Evolutionary conservation across 1,284 basidiomycete genomes (phyloP).

Genomic region (Chiua sp.): DNA sequence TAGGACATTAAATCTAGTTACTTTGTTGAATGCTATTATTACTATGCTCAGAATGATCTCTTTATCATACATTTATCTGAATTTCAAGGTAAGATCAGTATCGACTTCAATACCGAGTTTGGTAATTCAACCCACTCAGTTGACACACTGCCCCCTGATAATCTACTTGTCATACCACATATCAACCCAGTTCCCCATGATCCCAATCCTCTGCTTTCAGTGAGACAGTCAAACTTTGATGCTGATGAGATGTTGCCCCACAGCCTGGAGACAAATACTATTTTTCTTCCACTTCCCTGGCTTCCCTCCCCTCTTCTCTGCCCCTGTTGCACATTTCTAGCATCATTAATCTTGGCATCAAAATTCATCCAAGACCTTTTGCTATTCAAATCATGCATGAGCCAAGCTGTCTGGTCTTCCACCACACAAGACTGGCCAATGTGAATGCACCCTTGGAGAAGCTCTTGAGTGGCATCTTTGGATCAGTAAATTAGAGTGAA

Average conservation of each 20-base stretch:
- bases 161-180: constrained; percentile 29
- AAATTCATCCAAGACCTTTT: constrained; percentile 93
- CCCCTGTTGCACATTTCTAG: constrained; percentile 75
- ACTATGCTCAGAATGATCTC: too few relatives aligned
- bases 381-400: constrained; percentile 94
- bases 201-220: constrained; percentile 7
- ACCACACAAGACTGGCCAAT: constrained; percentile 58
- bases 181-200: constrained; percentile 24
- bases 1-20: too few relatives aligned
- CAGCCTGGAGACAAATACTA: constrained; percentile 26
- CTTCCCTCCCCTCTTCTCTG: too few relatives aligned
- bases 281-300: constrained; percentile 31
- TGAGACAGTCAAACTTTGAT: constrained; percentile 7
- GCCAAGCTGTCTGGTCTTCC: constrained; percentile 83
- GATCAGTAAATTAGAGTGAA: constrained; percentile 65
- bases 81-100: constrained; percentile 46
- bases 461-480: constrained; percentile 84
- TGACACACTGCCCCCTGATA: constrained; percentile 25
- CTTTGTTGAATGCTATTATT: too few relatives aligned
- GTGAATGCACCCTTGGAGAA: constrained; percentile 58
- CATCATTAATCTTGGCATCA: constrained; percentile 85
- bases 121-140: constrained; percentile 5
- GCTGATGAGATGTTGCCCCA: constrained; percentile 20
- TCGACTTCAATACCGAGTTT: constrained; percentile 20
- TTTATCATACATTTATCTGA: too few relatives aligned